A percentile compares a stretch with the other conserved stretches of the same genome.
Evolutionary conservation across 768 basidiomycete genomes (phyloP).

Genomic region (Rhizopogon salebrosus): DNA sequence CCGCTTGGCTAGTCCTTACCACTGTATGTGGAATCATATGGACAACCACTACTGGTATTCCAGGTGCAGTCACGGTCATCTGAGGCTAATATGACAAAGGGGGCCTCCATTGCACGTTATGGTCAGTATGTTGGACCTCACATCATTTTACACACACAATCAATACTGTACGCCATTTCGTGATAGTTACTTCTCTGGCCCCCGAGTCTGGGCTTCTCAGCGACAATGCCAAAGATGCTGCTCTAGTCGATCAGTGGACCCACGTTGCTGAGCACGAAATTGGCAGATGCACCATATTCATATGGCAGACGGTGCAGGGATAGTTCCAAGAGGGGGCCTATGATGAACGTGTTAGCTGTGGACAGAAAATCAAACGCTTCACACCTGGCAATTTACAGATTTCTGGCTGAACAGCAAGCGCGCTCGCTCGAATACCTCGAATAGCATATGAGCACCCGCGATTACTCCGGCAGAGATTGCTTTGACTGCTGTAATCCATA

Average conservation of each 20-base stretch:
- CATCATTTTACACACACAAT: too few species aligned
- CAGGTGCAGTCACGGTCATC: too few species aligned
- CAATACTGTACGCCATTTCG: too few species aligned
- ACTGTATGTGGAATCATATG: too few species aligned
- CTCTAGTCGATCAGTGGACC: slow-evolving; percentile 27
- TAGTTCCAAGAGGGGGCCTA: slow-evolving; percentile 16
- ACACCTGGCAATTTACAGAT: slow-evolving; percentile 12
- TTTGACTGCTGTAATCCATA: slow-evolving; percentile 16
- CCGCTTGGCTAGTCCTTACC: too few species aligned
- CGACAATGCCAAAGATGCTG: slow-evolving; percentile 15
- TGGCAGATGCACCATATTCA: slow-evolving; percentile 13
- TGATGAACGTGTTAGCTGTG: slow-evolving; percentile 15
- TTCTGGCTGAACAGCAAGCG: slow-evolving; percentile 12
- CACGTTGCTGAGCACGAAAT: slow-evolving; percentile 25
- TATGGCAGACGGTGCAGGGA: slow-evolving; percentile 11
- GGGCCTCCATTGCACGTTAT: too few species aligned
- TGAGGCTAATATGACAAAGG: too few species aligned
- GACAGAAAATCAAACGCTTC: not conserved
- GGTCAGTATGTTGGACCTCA: too few species aligned
- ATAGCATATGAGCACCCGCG: slow-evolving; percentile 16
- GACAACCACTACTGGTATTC: too few species aligned
- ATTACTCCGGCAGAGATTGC: slow-evolving; percentile 22
- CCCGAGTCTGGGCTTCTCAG: slow-evolving; percentile 23
- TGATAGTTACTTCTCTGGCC: too few species aligned
- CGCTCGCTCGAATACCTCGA: slow-evolving; percentile 19